These are phyloP conservation scores for Chlorella sp. DNA, from an alignment of 139 green algal species.

Conservation along the genomic window DNA sequence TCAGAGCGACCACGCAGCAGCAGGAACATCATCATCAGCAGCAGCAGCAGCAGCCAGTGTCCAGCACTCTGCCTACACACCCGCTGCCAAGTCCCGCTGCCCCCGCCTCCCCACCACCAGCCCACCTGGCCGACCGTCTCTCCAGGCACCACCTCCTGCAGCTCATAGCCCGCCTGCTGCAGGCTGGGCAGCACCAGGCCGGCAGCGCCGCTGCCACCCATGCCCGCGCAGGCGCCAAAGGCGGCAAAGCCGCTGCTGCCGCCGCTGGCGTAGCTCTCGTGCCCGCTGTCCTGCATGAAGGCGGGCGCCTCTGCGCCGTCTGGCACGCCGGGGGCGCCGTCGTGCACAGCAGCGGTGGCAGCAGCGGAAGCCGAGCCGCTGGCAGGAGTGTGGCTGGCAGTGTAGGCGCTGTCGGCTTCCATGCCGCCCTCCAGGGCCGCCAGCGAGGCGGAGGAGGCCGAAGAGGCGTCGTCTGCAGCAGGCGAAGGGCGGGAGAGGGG, in stretches of 20 bases:
- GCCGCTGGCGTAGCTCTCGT: not conserved
- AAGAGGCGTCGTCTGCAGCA: not conserved
- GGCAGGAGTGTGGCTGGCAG: not conserved
- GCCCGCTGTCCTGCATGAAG: no score
- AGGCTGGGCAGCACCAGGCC: not conserved
- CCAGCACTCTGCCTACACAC: no score
- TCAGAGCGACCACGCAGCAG: not conserved
- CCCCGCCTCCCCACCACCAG: not conserved
- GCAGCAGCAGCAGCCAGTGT: not conserved
- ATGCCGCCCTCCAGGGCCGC: not conserved
- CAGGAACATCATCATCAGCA: not conserved
- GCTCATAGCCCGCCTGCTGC: not conserved
- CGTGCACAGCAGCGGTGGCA: not conserved
- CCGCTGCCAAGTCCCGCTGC: no score
- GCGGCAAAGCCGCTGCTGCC: not conserved
- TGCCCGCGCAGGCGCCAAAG: not conserved
- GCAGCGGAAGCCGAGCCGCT: not conserved
- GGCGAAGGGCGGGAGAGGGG: no score
- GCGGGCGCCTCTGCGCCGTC: not conserved
- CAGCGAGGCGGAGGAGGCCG: slow-evolving; percentile 19
- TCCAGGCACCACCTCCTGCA: slow-evolving; percentile 7
- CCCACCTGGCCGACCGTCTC: slow-evolving; percentile 26
- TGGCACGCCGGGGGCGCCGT: not conserved
- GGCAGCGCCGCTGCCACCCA: not conserved
- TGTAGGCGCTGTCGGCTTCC: not conserved